Percentiles rank a stretch among this genome's conserved stretches.
Conservation (phyloP, 495 filamentous ascomycete genomes). For the Aspergillus carlsbadensis region DNA sequence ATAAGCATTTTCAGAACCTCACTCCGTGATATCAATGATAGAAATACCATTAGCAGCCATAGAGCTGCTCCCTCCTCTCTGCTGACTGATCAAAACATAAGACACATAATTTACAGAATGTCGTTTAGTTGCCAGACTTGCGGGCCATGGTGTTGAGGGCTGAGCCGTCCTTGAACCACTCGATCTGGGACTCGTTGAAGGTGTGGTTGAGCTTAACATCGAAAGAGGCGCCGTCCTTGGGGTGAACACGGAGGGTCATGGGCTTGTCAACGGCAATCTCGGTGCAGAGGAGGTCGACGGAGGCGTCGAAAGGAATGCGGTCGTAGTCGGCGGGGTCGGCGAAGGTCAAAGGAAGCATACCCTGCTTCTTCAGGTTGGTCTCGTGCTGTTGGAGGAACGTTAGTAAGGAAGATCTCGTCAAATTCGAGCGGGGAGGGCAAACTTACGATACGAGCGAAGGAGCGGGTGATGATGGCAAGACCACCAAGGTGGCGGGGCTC, state of each 20-base stretch:
- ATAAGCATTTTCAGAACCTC: constrained; percentile 41
- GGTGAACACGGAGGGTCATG: constrained; percentile 87
- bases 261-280: constrained; percentile 92
- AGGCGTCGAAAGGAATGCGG: constrained; percentile 91
- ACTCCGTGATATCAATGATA: constrained; percentile 37
- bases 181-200: constrained; percentile 94
- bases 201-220: constrained; percentile 87
- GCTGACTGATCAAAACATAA: constrained; percentile 21
- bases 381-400: constrained; percentile 61
- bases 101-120: constrained; percentile 36
- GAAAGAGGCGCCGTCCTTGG: constrained; percentile 74
- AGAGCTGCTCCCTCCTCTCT: constrained; percentile 12
- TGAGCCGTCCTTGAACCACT: constrained; percentile 97
- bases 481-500: constrained; percentile 97
- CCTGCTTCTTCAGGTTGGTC: constrained; percentile 99
- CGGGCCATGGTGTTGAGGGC: constrained; percentile 96
- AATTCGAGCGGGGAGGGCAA: neutral
- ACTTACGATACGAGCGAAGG: constrained; percentile 89
- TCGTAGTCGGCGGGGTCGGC: constrained; percentile 94
- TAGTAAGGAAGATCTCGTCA: constrained; percentile 13
- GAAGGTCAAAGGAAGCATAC: constrained; percentile 98
- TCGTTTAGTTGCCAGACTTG: constrained; percentile 55
- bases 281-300: constrained; percentile 85
- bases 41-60: constrained; percentile 21
- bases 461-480: constrained; percentile 93